Percentiles rank a stretch among this genome's conserved stretches.
These are phyloP conservation scores for Litchi chinensis DNA, from an alignment of 345 rosid genomes.

Conservation along the genomic window DNA sequence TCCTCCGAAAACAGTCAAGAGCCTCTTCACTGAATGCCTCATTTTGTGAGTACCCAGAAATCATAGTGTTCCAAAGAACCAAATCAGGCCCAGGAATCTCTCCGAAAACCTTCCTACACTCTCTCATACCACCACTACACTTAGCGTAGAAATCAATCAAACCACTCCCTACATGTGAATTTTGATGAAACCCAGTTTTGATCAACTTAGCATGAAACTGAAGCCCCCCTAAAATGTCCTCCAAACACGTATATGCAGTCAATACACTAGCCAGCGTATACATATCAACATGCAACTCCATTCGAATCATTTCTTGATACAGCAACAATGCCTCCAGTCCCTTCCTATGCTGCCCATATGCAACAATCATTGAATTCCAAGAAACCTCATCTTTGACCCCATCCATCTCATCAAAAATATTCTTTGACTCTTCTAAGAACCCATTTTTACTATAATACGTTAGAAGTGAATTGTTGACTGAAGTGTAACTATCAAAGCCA, in stretches of 20 bases:
- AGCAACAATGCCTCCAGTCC: constrained; percentile 65
- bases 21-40: constrained; percentile 73
- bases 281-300: constrained; percentile 65
- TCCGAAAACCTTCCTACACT: constrained; percentile 62
- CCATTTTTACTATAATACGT: constrained; percentile 71
- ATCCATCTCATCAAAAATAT: constrained; percentile 61
- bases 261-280: constrained; percentile 81
- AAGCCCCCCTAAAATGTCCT: constrained; percentile 63
- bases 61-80: constrained; percentile 93
- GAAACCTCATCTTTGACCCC: constrained; percentile 74
- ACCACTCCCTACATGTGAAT: constrained; percentile 84
- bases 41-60: constrained; percentile 73
- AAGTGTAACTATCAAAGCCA: constrained; percentile 67
- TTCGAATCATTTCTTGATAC: constrained; percentile 63
- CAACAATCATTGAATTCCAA: constrained; percentile 95
- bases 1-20: constrained; percentile 56
- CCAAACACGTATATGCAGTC: constrained; percentile 64
- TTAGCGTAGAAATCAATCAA: constrained; percentile 87
- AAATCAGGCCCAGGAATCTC: constrained; percentile 67
- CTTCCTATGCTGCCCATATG: constrained; percentile 76
- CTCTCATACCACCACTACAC: constrained; percentile 60
- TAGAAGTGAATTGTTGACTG: constrained; percentile 75
- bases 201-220: constrained; percentile 74
- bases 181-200: constrained; percentile 70
- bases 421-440: constrained; percentile 59